Evolutionary conservation across 129 eudicot genomes (phyloP).

Genomic region (Chrysanthemum lavandulifolium): DNA sequence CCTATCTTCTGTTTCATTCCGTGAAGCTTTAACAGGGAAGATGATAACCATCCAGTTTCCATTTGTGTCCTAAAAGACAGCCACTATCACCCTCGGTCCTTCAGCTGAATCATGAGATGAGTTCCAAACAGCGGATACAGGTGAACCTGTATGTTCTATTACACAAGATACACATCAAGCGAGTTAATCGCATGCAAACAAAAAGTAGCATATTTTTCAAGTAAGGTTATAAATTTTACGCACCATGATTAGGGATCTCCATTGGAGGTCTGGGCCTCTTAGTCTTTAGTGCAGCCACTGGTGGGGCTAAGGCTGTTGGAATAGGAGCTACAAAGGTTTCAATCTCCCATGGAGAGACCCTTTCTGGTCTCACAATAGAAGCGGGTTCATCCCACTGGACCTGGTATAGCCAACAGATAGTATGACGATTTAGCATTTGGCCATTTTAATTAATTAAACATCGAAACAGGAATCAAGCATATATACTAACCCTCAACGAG

Average conservation of each 20-base stretch:
- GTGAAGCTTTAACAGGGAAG: constrained; percentile 42
- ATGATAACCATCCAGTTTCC: constrained; percentile 43
- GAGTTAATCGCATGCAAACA: constrained; percentile 15
- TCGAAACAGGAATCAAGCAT: not conserved
- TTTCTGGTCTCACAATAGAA: constrained; percentile 67
- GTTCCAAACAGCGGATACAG: constrained; percentile 47
- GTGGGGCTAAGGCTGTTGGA: constrained; percentile 40
- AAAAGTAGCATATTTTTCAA: no score
- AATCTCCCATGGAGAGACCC: constrained; percentile 89
- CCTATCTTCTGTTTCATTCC: constrained; percentile 55
- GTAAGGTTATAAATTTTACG: constrained; percentile 2
- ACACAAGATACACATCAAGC: constrained; percentile 9
- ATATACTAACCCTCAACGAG: constrained; percentile 54
- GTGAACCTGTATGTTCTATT: constrained; percentile 49
- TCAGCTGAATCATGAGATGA: constrained; percentile 50
- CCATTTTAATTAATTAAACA: not conserved
- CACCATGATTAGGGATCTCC: constrained; percentile 52
- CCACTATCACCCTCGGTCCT: constrained; percentile 38
- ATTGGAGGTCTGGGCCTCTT: constrained; percentile 44
- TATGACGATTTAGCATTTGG: not conserved
- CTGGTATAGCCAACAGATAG: constrained; percentile 34
- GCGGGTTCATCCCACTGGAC: constrained; percentile 97
- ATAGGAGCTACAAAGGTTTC: constrained; percentile 60
- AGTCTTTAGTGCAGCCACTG: constrained; percentile 28
- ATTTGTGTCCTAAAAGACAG: constrained; percentile 26